Evolutionary conservation across 768 basidiomycete species (phyloP).

Genomic region (Termitomyces sp.): DNA sequence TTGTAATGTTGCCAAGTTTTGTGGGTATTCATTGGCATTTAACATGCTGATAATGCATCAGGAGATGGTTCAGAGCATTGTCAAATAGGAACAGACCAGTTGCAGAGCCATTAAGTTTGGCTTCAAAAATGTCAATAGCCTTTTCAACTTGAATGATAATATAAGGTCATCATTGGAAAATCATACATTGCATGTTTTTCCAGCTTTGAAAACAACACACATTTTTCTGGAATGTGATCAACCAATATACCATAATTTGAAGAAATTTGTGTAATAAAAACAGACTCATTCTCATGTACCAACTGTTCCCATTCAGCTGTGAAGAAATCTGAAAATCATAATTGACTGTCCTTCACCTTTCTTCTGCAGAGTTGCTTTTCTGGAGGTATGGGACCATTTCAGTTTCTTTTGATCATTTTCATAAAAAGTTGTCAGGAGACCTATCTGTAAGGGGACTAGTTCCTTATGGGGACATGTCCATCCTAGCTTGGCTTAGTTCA

Average conservation of each 20-base stretch:
- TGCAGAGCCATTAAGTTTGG: conserved; percentile 6
- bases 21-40: conserved; percentile 1
- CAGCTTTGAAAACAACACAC: conserved; percentile 19
- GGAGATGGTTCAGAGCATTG: conserved; percentile 7
- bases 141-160: too few species aligned
- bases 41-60: background rate
- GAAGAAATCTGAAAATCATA: conserved; percentile 33
- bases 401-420: conserved; percentile 21
- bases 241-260: too few species aligned
- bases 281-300: conserved; percentile 15
- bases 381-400: conserved; percentile 18
- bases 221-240: conserved; percentile 3
- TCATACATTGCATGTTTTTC: conserved; percentile 23
- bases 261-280: background rate
- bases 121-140: too few species aligned
- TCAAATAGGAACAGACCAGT: too few species aligned
- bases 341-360: conserved; percentile 28
- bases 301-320: conserved; percentile 27
- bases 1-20: background rate
- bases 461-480: too few species aligned
- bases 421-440: conserved; percentile 29
- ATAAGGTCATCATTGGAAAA: conserved; percentile 2
- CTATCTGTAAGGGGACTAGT: too few species aligned
- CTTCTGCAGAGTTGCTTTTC: conserved; percentile 1
- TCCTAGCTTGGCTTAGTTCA: too few species aligned